A percentile compares a stretch with the other conserved stretches of the same genome.
phyloP scores from a whole-genome alignment of 768 basidiomycete species.

The Agrocybe chaxingu region DNA sequence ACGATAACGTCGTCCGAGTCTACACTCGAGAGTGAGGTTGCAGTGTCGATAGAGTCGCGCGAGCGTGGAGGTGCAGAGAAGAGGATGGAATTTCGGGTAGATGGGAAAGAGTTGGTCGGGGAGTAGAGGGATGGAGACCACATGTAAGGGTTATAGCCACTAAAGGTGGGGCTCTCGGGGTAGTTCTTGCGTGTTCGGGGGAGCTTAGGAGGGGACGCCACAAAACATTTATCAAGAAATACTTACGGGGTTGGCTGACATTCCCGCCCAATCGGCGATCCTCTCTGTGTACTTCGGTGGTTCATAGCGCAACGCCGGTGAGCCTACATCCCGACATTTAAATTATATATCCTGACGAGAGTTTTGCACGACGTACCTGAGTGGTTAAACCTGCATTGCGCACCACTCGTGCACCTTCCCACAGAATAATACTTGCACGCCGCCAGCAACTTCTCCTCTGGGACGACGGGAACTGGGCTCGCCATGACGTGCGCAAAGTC shows the following conservation, averaged over 20 bases:
- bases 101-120: conserved; percentile 6
- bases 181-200: conserved; percentile 8
- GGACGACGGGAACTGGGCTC: conserved; percentile 20
- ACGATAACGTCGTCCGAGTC: conserved; percentile 29
- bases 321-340: neutral
- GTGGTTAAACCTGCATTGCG: conserved; percentile 37
- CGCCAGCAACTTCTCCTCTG: conserved; percentile 3
- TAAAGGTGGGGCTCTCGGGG: conserved; percentile 8
- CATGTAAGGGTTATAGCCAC: conserved; percentile 14
- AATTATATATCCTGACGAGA: neutral
- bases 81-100: conserved; percentile 11
- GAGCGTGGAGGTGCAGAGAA: conserved; percentile 17
- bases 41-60: conserved; percentile 22
- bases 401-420: conserved; percentile 34
- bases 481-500: conserved; percentile 43
- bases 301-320: neutral
- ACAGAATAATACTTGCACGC: conserved; percentile 33
- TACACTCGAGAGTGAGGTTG: conserved; percentile 20
- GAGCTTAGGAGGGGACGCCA: neutral
- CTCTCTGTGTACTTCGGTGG: neutral
- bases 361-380: conserved; percentile 13
- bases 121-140: conserved; percentile 12
- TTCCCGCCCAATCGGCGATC: conserved; percentile 14
- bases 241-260: conserved; percentile 16
- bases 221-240: neutral